Conservation (phyloP, 1,284 basidiomycete genomes). For the Ustilago tritici region DNA sequence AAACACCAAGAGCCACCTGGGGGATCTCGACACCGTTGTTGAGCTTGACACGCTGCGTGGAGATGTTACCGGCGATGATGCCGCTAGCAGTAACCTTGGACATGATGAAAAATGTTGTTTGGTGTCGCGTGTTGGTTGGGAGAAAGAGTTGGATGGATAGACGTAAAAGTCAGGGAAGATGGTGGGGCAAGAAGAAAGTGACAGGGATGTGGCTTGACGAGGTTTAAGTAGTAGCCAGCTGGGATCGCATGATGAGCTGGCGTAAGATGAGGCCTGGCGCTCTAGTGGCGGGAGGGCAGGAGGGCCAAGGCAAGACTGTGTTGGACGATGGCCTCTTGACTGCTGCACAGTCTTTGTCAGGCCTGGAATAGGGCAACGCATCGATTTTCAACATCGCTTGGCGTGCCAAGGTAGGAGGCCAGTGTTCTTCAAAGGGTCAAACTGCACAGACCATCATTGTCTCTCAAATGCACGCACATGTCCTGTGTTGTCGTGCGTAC, state of each 20-base stretch:
- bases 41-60: conserved; percentile 66
- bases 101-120: conserved; percentile 34
- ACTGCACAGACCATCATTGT: conserved; percentile 9
- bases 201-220: conserved; percentile 19
- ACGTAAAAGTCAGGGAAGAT: conserved; percentile 3
- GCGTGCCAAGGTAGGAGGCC: conserved; percentile 1
- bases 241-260: conserved; percentile 9
- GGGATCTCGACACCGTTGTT: conserved; percentile 65
- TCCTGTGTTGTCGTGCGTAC: conserved; percentile 19
- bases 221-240: conserved; percentile 32
- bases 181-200: conserved; percentile 23
- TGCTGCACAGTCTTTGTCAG: not conserved
- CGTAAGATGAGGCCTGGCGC: conserved; percentile 6
- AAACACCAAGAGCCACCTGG: conserved; percentile 68
- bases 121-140: not conserved
- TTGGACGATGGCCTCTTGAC: conserved; percentile 30
- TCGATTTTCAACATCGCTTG: conserved; percentile 21
- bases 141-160: conserved; percentile 5
- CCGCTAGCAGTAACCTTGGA: conserved; percentile 51
- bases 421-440: conserved; percentile 13
- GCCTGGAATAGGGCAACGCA: conserved; percentile 7
- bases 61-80: conserved; percentile 56
- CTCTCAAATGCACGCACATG: conserved; percentile 23
- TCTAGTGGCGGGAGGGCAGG: conserved; percentile 1
- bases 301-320: not conserved